A percentile compares a stretch with the other conserved stretches of the same genome.
Evolutionary conservation across 257 asterid genomes (phyloP).

Genomic region (Solanum chaucha): DNA sequence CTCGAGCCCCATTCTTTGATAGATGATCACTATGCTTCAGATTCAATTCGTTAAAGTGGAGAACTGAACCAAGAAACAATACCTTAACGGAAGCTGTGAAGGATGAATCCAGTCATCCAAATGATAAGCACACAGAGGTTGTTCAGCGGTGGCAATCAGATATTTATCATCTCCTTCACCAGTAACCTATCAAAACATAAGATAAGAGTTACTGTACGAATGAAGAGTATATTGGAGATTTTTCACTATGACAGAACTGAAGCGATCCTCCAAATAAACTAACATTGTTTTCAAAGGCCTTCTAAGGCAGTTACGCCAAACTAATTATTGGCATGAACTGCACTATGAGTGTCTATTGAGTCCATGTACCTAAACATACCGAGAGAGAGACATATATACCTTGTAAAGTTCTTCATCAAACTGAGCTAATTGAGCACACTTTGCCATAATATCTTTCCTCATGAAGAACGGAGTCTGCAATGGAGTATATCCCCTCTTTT

Average conservation of each 20-base stretch:
- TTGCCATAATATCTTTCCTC: slow-evolving; percentile 87
- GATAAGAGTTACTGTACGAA: not conserved
- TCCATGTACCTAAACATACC: not conserved
- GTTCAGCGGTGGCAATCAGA: slow-evolving; percentile 94
- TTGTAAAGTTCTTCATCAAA: slow-evolving; percentile 94
- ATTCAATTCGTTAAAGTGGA: too few species aligned
- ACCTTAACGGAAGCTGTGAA: slow-evolving; percentile 70
- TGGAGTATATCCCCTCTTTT: slow-evolving; percentile 42
- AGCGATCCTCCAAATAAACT: not conserved
- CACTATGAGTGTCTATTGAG: not conserved
- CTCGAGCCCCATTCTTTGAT: too few species aligned
- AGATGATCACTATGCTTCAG: too few species aligned
- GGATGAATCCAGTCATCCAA: slow-evolving; percentile 92
- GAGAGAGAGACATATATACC: slow-evolving; percentile 20
- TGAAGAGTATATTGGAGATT: not conserved
- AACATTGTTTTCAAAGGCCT: not conserved
- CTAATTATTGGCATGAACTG: not conserved
- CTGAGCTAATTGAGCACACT: slow-evolving; percentile 90
- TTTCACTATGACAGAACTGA: not conserved
- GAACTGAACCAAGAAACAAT: not conserved
- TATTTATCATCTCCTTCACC: slow-evolving; percentile 96
- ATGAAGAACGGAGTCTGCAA: slow-evolving; percentile 85
- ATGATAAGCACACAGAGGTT: slow-evolving; percentile 91
- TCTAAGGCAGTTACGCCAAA: not conserved
- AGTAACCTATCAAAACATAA: slow-evolving; percentile 50